Base-by-base conservation (phyloP, 108 stramenopile genomes). In the Cyclostephanos invisitatus region DNA sequence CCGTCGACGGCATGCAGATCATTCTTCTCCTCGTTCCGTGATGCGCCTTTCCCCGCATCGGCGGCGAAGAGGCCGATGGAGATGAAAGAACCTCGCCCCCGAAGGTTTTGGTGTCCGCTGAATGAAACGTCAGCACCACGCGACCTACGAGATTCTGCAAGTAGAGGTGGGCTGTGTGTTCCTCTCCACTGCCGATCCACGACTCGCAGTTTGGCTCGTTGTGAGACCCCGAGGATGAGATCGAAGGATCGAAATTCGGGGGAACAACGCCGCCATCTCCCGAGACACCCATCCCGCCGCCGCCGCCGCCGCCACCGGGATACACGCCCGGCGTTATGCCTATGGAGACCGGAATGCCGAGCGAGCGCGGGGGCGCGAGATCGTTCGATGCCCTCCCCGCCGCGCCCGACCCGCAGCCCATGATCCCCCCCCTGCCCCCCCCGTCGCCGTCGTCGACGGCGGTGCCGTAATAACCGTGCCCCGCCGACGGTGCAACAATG, bases 381-480 rank as follows among this genome's bases (percentile, higher is more conserved):
- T 81, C 72, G 32, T 53, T 46, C 4, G 50, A 60, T 1, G 25
- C 50, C 28, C 50, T 35, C 18, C 68, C 56, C n/a, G 58, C 58
- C 11, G 55, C 9, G 21, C 17, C 25, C 0, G 53, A 25, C 25
- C 53, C 53, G 27, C 70, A 46, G 7, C 67, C 69, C 24, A 68
- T 58, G 25, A 72, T 54, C 15, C 78, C 75, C 46, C 53, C 76
- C 9, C 58, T 51, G 12, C 51, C 38, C 29, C 44, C 21, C 21
- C 59, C 69, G 25, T 54, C 64, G 73, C 81, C 84, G 21, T 85
- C 87, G 47, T 85, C 82, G 46, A 81, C 55, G 44, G 62, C 63
- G 21, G 63, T 62, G 3, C 89, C 93, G 54, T 94, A 91, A 58
- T 75, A 75, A 73, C 89, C 87, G 64, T 91, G 88, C 11, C 86